Percentiles rank a stretch among this genome's conserved stretches.
phyloP scores from a whole-genome alignment of 345 rosid species.

The Populus alba region DNA sequence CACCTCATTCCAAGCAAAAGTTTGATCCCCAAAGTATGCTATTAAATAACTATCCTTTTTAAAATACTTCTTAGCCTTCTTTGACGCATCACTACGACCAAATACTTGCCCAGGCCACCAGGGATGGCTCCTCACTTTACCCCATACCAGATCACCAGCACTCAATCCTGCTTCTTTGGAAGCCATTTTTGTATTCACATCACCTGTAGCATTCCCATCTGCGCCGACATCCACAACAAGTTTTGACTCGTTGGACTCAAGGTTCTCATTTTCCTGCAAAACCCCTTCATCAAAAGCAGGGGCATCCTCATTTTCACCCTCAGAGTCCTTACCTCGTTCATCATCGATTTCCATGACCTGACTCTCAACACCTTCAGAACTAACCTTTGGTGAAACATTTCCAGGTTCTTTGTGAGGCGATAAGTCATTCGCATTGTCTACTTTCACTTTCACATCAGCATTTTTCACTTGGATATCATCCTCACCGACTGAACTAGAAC shows the following conservation, averaged over 20 bases:
- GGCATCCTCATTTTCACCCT: not conserved
- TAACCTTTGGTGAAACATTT: not conserved
- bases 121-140: conserved; percentile 79
- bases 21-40: conserved; percentile 69
- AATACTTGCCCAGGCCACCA: conserved; percentile 95
- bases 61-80: conserved; percentile 55
- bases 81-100: conserved; percentile 51
- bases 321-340: conserved; percentile 2
- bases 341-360: conserved; percentile 23
- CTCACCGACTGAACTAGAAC: not conserved
- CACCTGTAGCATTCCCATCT: conserved; percentile 11
- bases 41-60: conserved; percentile 53
- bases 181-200: not conserved
- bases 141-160: conserved; percentile 78
- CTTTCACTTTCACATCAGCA: conserved; percentile 10
- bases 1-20: conserved; percentile 70
- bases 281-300: not conserved
- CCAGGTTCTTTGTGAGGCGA: not conserved
- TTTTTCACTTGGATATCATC: not conserved
- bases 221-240: conserved; percentile 20
- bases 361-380: conserved; percentile 10
- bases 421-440: not conserved
- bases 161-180: conserved; percentile 22
- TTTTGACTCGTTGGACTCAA: conserved; percentile 6
- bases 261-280: conserved; percentile 7